A percentile compares a stretch with the other conserved stretches of the same genome.
Conservation (phyloP, 768 basidiomycete species). For the Suillus spraguei region DNA sequence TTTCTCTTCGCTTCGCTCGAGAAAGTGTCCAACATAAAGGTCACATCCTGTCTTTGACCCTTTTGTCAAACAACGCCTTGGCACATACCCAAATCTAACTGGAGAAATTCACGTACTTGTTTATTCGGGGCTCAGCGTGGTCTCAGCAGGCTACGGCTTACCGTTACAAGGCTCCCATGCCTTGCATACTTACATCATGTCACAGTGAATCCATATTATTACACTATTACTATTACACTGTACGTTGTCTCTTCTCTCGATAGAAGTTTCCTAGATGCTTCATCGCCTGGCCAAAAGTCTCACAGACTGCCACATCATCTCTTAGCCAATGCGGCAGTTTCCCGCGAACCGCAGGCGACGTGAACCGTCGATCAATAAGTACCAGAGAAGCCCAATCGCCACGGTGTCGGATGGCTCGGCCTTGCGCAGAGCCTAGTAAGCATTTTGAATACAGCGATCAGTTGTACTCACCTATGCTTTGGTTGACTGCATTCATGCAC, state of each 20-base stretch:
- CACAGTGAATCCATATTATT: not conserved
- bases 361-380: slow-evolving; percentile 85
- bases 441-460: not conserved
- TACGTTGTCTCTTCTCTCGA: slow-evolving; percentile 48
- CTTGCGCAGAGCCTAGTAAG: slow-evolving; percentile 40
- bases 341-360: slow-evolving; percentile 59
- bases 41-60: not conserved
- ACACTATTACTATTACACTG: not conserved
- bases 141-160: not conserved
- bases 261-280: slow-evolving; percentile 72
- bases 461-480: slow-evolving; percentile 78
- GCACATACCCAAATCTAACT: not conserved
- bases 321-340: slow-evolving; percentile 96
- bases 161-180: too few relatives aligned
- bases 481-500: slow-evolving; percentile 95
- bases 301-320: slow-evolving; percentile 52
- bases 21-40: too few relatives aligned
- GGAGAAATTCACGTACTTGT: not conserved
- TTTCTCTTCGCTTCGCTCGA: too few relatives aligned
- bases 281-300: slow-evolving; percentile 73
- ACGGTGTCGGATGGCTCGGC: slow-evolving; percentile 90
- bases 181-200: too few relatives aligned
- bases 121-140: not conserved
- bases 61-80: not conserved
- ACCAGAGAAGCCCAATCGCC: slow-evolving; percentile 92